These are phyloP conservation scores for Ascochyta rabiei DNA, from an alignment of 2,329 filamentous ascomycete genomes.

Conservation along the genomic window DNA sequence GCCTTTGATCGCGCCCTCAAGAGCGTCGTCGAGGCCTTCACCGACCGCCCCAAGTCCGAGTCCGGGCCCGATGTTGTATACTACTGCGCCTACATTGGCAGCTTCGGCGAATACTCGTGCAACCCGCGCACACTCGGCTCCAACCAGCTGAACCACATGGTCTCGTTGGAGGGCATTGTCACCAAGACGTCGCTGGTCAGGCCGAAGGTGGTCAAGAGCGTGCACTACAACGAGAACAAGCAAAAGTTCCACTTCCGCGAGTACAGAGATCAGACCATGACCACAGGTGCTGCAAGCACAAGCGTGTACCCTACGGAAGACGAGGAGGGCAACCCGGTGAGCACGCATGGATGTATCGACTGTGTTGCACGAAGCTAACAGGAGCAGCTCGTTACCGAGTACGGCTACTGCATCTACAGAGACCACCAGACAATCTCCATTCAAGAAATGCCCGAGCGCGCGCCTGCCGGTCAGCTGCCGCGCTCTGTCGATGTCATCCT, in stretches of 20 bases:
- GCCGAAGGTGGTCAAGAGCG: conserved; percentile 97
- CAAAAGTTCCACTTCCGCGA: conserved; percentile 86
- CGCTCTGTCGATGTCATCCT: conserved; percentile 95
- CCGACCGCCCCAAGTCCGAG: conserved; percentile 76
- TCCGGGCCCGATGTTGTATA: conserved; percentile 78
- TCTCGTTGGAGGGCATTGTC: conserved; percentile 95
- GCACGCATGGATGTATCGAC: conserved; percentile 13
- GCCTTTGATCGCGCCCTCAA: conserved; percentile 92
- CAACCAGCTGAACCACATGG: conserved; percentile 91
- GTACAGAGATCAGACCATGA: conserved; percentile 98
- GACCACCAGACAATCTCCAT: conserved; percentile 98
- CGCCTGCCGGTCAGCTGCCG: conserved; percentile 92
- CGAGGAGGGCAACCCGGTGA: conserved; percentile 82
- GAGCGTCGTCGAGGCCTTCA: conserved; percentile 81
- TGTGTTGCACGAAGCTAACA: background rate
- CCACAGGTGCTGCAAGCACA: conserved; percentile 79
- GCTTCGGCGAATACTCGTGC: conserved; percentile 92
- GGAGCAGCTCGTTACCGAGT: conserved; percentile 79
- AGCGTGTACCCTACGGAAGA: conserved; percentile 96
- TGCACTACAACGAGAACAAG: conserved; percentile 91
- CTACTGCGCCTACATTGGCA: conserved; percentile 96
- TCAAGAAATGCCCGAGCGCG: conserved; percentile 98
- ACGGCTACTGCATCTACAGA: conserved; percentile 92
- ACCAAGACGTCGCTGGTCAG: conserved; percentile 94
- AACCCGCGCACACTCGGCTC: conserved; percentile 93